Percentiles rank a stretch among this genome's conserved stretches.
Conservation (phyloP, 352 stramenopile genomes). For the Globisporangium okanoganense region DNA sequence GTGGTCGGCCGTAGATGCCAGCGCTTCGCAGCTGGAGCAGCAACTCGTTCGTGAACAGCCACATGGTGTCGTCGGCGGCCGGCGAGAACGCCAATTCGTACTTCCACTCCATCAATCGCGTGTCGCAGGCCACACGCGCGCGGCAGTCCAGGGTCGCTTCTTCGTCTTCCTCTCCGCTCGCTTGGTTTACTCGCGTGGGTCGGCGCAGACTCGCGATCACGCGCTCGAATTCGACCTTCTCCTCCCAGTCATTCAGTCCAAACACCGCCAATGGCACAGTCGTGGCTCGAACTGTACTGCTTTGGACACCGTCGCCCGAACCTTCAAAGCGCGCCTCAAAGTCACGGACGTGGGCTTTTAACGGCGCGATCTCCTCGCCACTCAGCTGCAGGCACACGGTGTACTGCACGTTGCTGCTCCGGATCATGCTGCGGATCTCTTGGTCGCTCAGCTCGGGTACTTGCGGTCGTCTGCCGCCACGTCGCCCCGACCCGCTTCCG, state of each 20-base stretch:
- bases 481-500: not conserved
- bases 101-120: constrained; percentile 23
- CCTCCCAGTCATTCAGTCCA: constrained; percentile 40
- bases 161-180: not conserved
- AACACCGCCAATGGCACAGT: constrained; percentile 44
- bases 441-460: constrained; percentile 6
- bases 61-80: constrained; percentile 34
- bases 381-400: constrained; percentile 12
- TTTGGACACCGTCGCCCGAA: not conserved
- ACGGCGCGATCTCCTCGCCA: not conserved
- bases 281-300: not conserved
- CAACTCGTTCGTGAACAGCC: constrained; percentile 38
- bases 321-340: constrained; percentile 6
- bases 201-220: constrained; percentile 28
- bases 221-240: constrained; percentile 45
- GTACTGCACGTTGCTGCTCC: constrained; percentile 9
- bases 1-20: constrained; percentile 23
- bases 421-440: constrained; percentile 14
- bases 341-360: not conserved
- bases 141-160: constrained; percentile 16
- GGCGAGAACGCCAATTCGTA: constrained; percentile 30
- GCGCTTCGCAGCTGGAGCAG: constrained; percentile 43
- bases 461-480: constrained; percentile 2
- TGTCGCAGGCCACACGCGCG: constrained; percentile 20
- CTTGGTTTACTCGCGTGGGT: constrained; percentile 2